phyloP scores from a whole-genome alignment of 805 yeast genomes.

The Millerozyma miso region DNA sequence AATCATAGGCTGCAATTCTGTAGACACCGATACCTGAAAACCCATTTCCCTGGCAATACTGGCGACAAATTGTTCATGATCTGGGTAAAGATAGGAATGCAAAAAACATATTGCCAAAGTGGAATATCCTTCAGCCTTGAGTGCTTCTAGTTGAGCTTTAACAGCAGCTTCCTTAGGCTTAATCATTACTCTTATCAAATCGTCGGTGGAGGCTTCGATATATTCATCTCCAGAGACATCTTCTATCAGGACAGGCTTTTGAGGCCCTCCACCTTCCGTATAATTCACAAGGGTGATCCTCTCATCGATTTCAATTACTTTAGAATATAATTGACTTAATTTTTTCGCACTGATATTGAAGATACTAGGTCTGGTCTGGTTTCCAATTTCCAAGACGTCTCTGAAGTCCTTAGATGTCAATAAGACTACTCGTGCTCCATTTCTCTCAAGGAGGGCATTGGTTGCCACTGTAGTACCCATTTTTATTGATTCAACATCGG shows the following conservation, averaged over 20 bases:
- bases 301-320: constrained; percentile 83
- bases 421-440: constrained; percentile 85
- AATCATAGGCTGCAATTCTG: constrained; percentile 41
- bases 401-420: constrained; percentile 85
- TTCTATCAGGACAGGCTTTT: constrained; percentile 31
- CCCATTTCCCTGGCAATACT: constrained; percentile 33
- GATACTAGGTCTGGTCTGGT: constrained; percentile 86
- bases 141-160: constrained; percentile 17
- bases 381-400: constrained; percentile 80
- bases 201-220: constrained; percentile 20
- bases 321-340: constrained; percentile 66
- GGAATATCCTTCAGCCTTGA: constrained; percentile 20
- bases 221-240: constrained; percentile 11
- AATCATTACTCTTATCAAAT: constrained; percentile 27
- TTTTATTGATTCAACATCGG: constrained; percentile 62
- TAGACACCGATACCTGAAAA: constrained; percentile 37
- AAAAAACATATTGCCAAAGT: constrained; percentile 35
- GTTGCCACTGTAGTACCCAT: constrained; percentile 98
- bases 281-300: constrained; percentile 75
- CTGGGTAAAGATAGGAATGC: constrained; percentile 39
- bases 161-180: constrained; percentile 25
- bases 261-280: constrained; percentile 52
- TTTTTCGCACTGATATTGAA: constrained; percentile 77
- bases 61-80: constrained; percentile 33
- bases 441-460: constrained; percentile 87